Evolutionary conservation across 2,329 filamentous ascomycete species (phyloP), one percentile per base, ranked within the genome.

Genomic region (Ophiosphaerella korrae): DNA sequence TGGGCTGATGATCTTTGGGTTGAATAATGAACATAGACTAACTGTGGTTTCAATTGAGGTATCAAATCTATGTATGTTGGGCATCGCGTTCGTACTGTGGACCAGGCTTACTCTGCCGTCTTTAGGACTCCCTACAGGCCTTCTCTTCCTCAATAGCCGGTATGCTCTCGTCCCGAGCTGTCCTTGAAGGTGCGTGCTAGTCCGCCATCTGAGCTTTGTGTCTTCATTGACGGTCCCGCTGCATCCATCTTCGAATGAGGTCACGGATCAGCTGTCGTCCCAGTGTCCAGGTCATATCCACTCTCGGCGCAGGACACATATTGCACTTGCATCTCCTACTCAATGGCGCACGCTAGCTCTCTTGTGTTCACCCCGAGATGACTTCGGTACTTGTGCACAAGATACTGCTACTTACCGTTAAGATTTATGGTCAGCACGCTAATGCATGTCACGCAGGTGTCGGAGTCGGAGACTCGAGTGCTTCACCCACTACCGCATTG

Each of bases 131-230:
- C 0, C 80, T 93, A 1, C 90, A 94, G 74, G 90, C 90, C 24
- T 93, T 94, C 73, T 90, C 88, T 47, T 91, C 88, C 37, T 90
- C 89, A 42, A 92, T 94, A 65, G 89, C 88, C 6, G 84, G 86
- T 2, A 80, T 96, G 12, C 79, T 97, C 14, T 88, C 92, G 38
- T 93, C 88, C 49, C 82, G 92, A 48, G 92, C 92, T 3, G 88
- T 96, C 2, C 84, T 96, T 7, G 83, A 93, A 81, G 85, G 84
- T 82, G 64, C 23, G 37, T 41, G 34, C 29, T 12, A 14, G 11
- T 11, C 29, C 21, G 14, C 13, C 12, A 7, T 37, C 23, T 45
- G 14, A 21, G 12, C 21, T n/a, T 31, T 21, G 9, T 23, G n/a
- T 7, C 39, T 21, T 18, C 14, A 29, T 46, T 36, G 16, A 34